Conservation (phyloP, 768 basidiomycete species). For the Russula virescens region DNA sequence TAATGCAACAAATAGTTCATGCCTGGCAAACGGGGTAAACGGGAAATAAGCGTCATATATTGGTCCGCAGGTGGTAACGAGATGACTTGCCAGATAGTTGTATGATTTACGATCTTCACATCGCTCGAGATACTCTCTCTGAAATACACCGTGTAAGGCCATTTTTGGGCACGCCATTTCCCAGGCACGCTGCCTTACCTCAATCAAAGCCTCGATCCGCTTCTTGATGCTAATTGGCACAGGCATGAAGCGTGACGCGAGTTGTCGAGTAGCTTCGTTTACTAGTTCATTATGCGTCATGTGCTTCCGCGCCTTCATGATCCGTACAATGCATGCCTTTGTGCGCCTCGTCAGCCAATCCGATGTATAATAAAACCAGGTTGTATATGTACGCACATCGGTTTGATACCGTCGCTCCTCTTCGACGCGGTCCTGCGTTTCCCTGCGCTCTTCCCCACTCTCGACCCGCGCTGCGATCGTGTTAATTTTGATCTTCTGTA, state of each 20-base stretch:
- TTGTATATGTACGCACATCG: conserved; percentile 59
- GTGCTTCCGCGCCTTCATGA: conserved; percentile 94
- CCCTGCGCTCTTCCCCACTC: conserved; percentile 77
- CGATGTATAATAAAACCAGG: not conserved
- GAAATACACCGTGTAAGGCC: not conserved
- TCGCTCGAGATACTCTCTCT: conserved; percentile 94
- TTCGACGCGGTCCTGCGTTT: conserved; percentile 85
- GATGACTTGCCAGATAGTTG: conserved; percentile 55
- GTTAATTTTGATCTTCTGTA: conserved; percentile 90
- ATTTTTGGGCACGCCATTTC: not conserved
- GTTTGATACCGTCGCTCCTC: conserved; percentile 87
- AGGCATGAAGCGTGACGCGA: conserved; percentile 80
- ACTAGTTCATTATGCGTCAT: conserved; percentile 86
- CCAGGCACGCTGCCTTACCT: conserved; percentile 46
- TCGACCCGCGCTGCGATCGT: conserved; percentile 88
- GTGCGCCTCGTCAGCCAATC: not conserved
- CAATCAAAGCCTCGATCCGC: conserved; percentile 87
- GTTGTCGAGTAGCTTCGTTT: conserved; percentile 84
- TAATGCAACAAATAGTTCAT: conserved; percentile 18
- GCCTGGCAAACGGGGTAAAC: not conserved
- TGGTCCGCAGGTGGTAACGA: too few species aligned
- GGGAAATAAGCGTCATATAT: not conserved
- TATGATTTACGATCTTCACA: conserved; percentile 85
- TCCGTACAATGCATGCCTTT: conserved; percentile 93
- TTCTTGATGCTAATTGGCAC: conserved; percentile 87